Evolutionary conservation across 225 moss, liverwort and hornwort species (phyloP).

Genomic region (Lunularia cruciata): DNA sequence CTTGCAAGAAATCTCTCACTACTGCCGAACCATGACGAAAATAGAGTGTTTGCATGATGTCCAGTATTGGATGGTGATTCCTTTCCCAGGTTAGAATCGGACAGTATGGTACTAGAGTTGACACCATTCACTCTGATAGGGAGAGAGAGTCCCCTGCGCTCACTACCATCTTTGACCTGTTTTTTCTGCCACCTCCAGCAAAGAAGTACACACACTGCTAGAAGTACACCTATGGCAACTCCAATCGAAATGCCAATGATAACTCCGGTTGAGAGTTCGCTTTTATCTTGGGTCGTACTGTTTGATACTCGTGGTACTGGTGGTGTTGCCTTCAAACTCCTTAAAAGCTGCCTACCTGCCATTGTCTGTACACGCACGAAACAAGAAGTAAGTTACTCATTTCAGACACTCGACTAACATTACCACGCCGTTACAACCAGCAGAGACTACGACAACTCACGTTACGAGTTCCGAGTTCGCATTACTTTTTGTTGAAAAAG

Average conservation of each 20-base stretch:
- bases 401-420: background rate
- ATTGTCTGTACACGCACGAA: conserved; percentile 30
- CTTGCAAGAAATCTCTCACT: conserved; percentile 63
- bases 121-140: conserved; percentile 95
- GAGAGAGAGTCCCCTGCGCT: conserved; percentile 61
- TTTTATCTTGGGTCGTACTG: background rate
- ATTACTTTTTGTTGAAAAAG: too few relatives aligned
- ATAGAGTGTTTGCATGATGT: conserved; percentile 34
- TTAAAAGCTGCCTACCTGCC: background rate
- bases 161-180: conserved; percentile 50
- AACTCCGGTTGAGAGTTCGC: conserved; percentile 70
- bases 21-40: conserved; percentile 69
- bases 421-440: too few relatives aligned
- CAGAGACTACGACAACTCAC: too few relatives aligned
- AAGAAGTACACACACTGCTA: conserved; percentile 57
- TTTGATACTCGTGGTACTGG: background rate
- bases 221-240: conserved; percentile 65
- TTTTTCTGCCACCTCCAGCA: conserved; percentile 67
- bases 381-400: background rate
- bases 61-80: conserved; percentile 57
- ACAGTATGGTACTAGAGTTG: conserved; percentile 75
- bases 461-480: too few relatives aligned
- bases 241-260: conserved; percentile 88
- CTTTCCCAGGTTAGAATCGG: conserved; percentile 60
- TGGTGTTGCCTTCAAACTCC: background rate